Base-by-base conservation (phyloP, 164 flowering plant species). In the Malania oleifera region DNA sequence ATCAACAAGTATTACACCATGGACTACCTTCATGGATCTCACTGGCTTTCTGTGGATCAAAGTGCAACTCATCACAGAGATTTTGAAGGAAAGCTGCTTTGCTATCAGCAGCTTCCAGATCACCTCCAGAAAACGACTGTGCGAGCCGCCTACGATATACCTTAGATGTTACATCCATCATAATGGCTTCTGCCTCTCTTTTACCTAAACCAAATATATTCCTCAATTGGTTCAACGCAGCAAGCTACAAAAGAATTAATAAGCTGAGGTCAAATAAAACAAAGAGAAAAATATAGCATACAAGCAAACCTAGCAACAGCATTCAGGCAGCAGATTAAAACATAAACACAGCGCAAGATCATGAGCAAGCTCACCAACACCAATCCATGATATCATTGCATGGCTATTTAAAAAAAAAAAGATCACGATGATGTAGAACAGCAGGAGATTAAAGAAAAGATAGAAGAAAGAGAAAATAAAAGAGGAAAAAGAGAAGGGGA, bases 21-120 rank as follows among this genome's bases (percentile, higher is more conserved):
- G 17, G 11, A 57, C 22, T 84, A 95, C 99, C 99, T 89, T 84
- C 86, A 84, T 95, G 99, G 62, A 91, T 82, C 65, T 77, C 75
- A 71, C 82, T 76, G 39, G 99, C 99, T 75, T 84, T 91, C 60
- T 78, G 67, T 20, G 96, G 85, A 77, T 95, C 95, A 67, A 91
- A 87, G 55, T 78, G 80, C 73, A 95, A 67, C 59, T 91, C 91
- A 8, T 82, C 90, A 56, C 99, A 95, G 15, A 95, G 77, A 54
- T 76, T 85, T 70, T 95, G 99, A 63, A 95, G 96, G 70, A 77
- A 89, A 24, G 86, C 79, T 14, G 99, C 99, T 75, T 91, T 95
- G 71, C 99, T 95, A 47, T 82, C 83, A 29, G 96, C 89, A 19
- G 78, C 74, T 56, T 75, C 91, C 63, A 95, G 67, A 56, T 77